phyloP scores from a whole-genome alignment of 768 basidiomycete genomes.

The Pisolithus marmoratus region DNA sequence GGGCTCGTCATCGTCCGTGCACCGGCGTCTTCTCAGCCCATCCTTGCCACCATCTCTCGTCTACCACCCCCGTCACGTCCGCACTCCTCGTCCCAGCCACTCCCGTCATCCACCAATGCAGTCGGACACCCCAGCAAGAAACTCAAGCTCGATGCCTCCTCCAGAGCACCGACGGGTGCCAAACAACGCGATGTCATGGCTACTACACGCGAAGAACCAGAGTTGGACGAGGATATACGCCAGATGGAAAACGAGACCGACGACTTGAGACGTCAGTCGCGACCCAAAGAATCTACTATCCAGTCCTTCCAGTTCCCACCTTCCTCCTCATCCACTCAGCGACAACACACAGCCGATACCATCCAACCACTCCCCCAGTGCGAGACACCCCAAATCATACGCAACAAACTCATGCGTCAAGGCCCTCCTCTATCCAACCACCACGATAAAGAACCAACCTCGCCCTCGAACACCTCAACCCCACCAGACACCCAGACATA shows the following conservation, averaged over 20 bases:
- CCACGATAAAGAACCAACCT: constrained; percentile 20
- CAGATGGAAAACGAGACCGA: constrained; percentile 71
- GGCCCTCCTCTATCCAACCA: constrained; percentile 18
- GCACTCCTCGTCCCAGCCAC: constrained; percentile 23
- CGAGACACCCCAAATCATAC: constrained; percentile 63
- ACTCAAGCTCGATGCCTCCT: constrained; percentile 41
- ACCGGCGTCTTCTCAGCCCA: constrained; percentile 27
- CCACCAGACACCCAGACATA: constrained; percentile 39
- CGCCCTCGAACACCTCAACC: constrained; percentile 31
- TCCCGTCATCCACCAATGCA: constrained; percentile 27
- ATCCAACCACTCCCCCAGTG: constrained; percentile 44
- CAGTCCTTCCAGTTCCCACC: constrained; percentile 35
- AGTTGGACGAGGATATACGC: constrained; percentile 62
- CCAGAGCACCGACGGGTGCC: constrained; percentile 24
- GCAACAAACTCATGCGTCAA: constrained; percentile 59
- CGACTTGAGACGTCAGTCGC: constrained; percentile 52
- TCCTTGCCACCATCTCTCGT: constrained; percentile 17
- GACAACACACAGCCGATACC: constrained; percentile 37
- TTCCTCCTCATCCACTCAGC: constrained; percentile 23
- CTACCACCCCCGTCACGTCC: constrained; percentile 24
- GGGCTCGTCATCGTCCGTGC: constrained; percentile 64
- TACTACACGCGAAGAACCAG: constrained; percentile 41
- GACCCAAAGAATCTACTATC: constrained; percentile 40
- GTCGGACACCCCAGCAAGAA: constrained; percentile 54
- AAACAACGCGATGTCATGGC: constrained; percentile 33